Base-by-base conservation (phyloP, 208 protist genomes). In the Leishmania arabica region DNA sequence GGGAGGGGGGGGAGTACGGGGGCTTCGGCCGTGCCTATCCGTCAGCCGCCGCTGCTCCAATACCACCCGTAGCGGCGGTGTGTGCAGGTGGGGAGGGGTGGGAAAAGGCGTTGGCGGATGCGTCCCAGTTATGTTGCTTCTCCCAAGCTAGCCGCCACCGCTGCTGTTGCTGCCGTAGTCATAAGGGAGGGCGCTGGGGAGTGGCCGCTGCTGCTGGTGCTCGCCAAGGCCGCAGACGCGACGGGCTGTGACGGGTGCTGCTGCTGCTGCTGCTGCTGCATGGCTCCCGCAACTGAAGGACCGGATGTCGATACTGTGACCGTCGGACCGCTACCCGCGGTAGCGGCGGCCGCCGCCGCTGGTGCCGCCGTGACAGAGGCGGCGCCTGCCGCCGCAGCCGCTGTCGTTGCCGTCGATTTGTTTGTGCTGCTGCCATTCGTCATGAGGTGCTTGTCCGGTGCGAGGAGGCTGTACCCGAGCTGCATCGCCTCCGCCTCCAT, bases 391-490 rank as follows among this genome's bases (percentile, higher is more conserved):
- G 56, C 56, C 3, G 54, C 42, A 8, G 56, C 31, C 21, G 47
- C 40, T 51, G 77, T 0, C 45, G 24, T 37, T 17, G 71, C 34
- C 11, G 58, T 37, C 0, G 75, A 64, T 51, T 60, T 71, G 62
- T 64, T 79, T 0, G 70, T 66, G 60, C 11, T 47, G 15, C 51
- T 68, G 19, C 40, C 65, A 19, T 40, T 66, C 37, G 6, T 77
- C 40, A 54, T 81, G 19, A 81, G 75, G 1, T 78, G 40, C 19
- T 88, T 88, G 64, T 88, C 84, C 9, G 90, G 90, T 21, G 91
- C 86, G 27, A 97, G 82, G 11, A 95, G 82, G 77, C 92, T 97
- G 53, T 87, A 83, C 0, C 86, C 83, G 4, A 95, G 84, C 84
- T 95, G 91, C 17, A 58, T 17, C 24, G 89, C 71, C 84, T 97